Evolutionary conservation across 2,329 filamentous ascomycete species (phyloP).

Genomic region (Drechslera avenae): DNA sequence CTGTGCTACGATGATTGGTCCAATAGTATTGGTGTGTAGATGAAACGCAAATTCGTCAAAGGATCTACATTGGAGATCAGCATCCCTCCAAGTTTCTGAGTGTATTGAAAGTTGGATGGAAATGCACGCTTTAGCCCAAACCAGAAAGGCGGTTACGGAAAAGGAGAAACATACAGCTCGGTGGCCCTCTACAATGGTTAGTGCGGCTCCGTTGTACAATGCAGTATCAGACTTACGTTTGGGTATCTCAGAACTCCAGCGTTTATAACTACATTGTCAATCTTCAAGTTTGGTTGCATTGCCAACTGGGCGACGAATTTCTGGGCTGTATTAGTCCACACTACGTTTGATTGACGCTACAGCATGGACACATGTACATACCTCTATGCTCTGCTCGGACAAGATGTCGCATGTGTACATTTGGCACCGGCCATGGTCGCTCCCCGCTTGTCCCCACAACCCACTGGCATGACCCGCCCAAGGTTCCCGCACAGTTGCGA

Average conservation of each 20-base stretch:
- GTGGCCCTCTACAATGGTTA: conserved; percentile 54
- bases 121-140: conserved; percentile 31
- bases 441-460: conserved; percentile 50
- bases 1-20: conserved; percentile 62
- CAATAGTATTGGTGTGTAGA: conserved; percentile 63
- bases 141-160: conserved; percentile 21
- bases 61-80: conserved; percentile 46
- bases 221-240: conserved; percentile 52
- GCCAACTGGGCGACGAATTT: conserved; percentile 52
- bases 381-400: conserved; percentile 57
- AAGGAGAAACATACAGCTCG: conserved; percentile 51
- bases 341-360: neutral
- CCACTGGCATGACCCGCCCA: conserved; percentile 48
- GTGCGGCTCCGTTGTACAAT: conserved; percentile 24
- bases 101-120: conserved; percentile 13
- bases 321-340: conserved; percentile 28
- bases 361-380: conserved; percentile 22
- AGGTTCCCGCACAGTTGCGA: conserved; percentile 57
- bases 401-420: conserved; percentile 61
- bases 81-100: neutral
- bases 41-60: conserved; percentile 61
- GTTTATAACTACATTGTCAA: conserved; percentile 63
- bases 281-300: conserved; percentile 50
- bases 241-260: conserved; percentile 63
- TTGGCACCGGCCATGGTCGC: conserved; percentile 54